Evolutionary conservation across 208 protist genomes (phyloP).

Genomic region (Acanthamoeba culbertsoni): DNA sequence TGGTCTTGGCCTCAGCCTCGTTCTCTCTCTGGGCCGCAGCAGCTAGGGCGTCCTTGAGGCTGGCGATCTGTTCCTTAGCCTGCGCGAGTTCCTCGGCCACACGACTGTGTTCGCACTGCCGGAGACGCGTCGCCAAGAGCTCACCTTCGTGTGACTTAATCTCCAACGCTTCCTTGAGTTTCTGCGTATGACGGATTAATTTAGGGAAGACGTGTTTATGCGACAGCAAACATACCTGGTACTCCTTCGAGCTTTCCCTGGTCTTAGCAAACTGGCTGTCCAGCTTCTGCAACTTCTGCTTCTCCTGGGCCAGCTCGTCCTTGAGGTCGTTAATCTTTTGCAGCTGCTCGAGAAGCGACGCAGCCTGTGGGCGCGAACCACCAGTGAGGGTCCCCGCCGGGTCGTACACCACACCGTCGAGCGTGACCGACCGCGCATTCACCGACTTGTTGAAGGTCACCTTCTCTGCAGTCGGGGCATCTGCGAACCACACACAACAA

Average conservation of each 20-base stretch:
- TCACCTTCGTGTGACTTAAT: conserved; percentile 39
- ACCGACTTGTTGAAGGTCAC: conserved; percentile 83
- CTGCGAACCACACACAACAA: neutral
- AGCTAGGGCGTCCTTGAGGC: neutral
- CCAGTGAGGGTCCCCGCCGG: conserved; percentile 97
- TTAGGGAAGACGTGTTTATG: neutral
- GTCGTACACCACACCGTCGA: conserved; percentile 98
- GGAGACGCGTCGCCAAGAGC: neutral
- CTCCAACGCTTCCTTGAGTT: conserved; percentile 20
- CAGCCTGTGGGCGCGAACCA: conserved; percentile 80
- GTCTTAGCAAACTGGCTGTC: conserved; percentile 78
- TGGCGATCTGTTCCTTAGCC: neutral
- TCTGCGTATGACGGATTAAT: neutral
- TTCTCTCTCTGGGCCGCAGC: neutral
- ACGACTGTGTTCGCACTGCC: neutral
- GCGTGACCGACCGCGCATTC: conserved; percentile 92
- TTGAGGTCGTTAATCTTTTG: conserved; percentile 72
- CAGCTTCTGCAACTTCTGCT: conserved; percentile 74
- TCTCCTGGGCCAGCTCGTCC: conserved; percentile 66
- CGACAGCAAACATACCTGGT: neutral
- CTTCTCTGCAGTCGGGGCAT: conserved; percentile 58
- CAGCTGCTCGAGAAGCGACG: conserved; percentile 62
- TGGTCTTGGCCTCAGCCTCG: neutral
- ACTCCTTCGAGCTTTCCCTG: neutral
- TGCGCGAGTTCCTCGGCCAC: neutral